phyloP scores from a whole-genome alignment of 352 stramenopile species.

The Pythium phragmiticola region DNA sequence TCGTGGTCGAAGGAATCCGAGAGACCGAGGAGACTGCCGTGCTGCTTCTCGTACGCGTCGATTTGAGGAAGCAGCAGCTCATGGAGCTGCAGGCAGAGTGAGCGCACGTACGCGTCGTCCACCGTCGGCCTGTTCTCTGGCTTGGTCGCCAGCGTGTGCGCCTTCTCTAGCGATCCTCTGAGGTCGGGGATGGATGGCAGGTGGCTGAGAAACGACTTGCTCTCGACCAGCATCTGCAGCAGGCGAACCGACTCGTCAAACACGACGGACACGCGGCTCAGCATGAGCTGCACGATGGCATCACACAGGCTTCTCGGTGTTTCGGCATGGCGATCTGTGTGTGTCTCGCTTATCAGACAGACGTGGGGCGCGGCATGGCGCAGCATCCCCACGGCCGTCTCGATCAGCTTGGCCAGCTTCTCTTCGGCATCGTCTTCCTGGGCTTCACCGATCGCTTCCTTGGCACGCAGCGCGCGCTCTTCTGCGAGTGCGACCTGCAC shows the following conservation, averaged over 20 bases:
- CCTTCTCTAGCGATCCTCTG: constrained; percentile 59
- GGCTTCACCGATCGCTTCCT: not conserved
- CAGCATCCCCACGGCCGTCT: constrained; percentile 15
- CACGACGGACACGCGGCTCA: constrained; percentile 52
- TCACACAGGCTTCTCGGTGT: constrained; percentile 31
- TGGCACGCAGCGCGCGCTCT: not conserved
- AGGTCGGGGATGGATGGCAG: constrained; percentile 45
- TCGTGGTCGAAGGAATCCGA: constrained; percentile 22
- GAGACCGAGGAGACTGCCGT: constrained; percentile 58
- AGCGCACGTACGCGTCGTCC: constrained; percentile 44
- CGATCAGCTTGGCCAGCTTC: constrained; percentile 7
- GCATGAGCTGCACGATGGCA: constrained; percentile 51
- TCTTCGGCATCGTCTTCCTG: constrained; percentile 15
- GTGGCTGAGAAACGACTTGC: constrained; percentile 23
- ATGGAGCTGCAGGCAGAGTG: constrained; percentile 44
- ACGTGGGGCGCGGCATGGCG: constrained; percentile 31
- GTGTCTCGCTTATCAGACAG: constrained; percentile 1
- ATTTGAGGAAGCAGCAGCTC: constrained; percentile 44
- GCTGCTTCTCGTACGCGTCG: constrained; percentile 42
- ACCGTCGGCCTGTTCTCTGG: constrained; percentile 34
- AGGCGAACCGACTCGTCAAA: constrained; percentile 56
- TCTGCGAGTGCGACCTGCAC: constrained; percentile 47
- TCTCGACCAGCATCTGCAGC: constrained; percentile 61
- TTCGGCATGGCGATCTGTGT: not conserved
- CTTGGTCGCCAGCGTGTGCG: constrained; percentile 32